These are phyloP conservation scores for Akanthomyces muscarius DNA, from an alignment of 2,329 filamentous ascomycete species.

Conservation along the genomic window DNA sequence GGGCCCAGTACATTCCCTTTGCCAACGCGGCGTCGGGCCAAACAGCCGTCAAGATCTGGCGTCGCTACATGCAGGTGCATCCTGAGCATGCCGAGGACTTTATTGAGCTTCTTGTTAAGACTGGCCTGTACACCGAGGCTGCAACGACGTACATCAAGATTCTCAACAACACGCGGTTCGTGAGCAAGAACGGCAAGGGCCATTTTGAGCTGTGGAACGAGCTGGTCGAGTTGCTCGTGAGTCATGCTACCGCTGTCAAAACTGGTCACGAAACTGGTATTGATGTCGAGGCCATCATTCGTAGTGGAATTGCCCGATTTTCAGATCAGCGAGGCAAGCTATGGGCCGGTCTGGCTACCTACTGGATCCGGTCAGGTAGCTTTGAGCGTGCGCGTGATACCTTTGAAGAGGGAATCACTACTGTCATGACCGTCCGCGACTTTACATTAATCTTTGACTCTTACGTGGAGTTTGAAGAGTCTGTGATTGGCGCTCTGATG, in stretches of 20 bases:
- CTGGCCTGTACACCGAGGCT: slow-evolving; percentile 83
- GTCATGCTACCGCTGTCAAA: slow-evolving; percentile 81
- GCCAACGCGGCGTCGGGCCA: slow-evolving; percentile 85
- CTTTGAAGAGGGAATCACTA: slow-evolving; percentile 94
- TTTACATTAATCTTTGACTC: slow-evolving; percentile 96
- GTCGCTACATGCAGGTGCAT: slow-evolving; percentile 93
- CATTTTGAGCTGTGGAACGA: slow-evolving; percentile 97
- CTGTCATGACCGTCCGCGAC: slow-evolving; percentile 97
- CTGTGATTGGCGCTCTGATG: slow-evolving; percentile 87
- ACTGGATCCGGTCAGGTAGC: slow-evolving; percentile 90
- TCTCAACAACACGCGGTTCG: slow-evolving; percentile 84
- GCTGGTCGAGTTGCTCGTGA: slow-evolving; percentile 91
- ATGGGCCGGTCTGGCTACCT: slow-evolving; percentile 91
- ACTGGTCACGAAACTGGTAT: slow-evolving; percentile 77
- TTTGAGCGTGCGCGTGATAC: slow-evolving; percentile 91
- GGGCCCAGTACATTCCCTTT: slow-evolving; percentile 86
- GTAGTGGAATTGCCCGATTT: slow-evolving; percentile 86
- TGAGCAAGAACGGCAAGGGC: slow-evolving; percentile 89
- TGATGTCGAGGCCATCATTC: slow-evolving; percentile 86
- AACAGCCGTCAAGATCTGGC: slow-evolving; percentile 90
- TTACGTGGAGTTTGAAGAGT: slow-evolving; percentile 95
- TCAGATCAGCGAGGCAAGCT: slow-evolving; percentile 91
- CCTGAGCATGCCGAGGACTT: slow-evolving; percentile 95
- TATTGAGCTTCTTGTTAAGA: slow-evolving; percentile 80
- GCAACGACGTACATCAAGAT: slow-evolving; percentile 88